Evolutionary conservation across 352 stramenopile species (phyloP).

Genomic region (Phytophthora brassicae): DNA sequence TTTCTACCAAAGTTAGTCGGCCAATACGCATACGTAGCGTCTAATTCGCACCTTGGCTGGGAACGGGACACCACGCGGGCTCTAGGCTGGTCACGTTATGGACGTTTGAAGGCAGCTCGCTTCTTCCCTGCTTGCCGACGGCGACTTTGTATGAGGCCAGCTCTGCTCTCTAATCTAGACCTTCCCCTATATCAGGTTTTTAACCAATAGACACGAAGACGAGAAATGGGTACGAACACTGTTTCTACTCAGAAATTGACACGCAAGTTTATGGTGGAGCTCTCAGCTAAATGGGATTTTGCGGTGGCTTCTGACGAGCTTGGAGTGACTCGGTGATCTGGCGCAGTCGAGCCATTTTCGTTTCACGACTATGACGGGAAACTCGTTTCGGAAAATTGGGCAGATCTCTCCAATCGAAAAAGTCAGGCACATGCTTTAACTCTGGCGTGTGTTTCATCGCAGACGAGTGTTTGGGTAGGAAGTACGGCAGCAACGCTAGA

Average conservation of each 20-base stretch:
- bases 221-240: background rate
- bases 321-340: constrained; percentile 38
- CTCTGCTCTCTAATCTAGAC: constrained; percentile 18
- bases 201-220: too few species aligned
- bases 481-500: constrained; percentile 63
- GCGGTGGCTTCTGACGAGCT: constrained; percentile 22
- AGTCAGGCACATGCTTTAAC: constrained; percentile 46
- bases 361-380: constrained; percentile 1
- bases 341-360: constrained; percentile 30
- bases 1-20: background rate
- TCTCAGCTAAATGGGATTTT: constrained; percentile 26
- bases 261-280: background rate
- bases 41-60: constrained; percentile 15
- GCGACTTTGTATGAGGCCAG: constrained; percentile 24
- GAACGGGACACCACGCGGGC: background rate
- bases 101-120: background rate
- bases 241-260: background rate
- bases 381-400: constrained; percentile 45
- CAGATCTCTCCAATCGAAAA: constrained; percentile 49
- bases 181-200: background rate
- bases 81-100: constrained; percentile 16
- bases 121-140: constrained; percentile 21
- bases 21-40: background rate
- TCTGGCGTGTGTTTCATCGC: constrained; percentile 34
- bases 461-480: constrained; percentile 37